Conservation (phyloP, 192 early-diverging fungal species). For the Podila epicladia region DNA sequence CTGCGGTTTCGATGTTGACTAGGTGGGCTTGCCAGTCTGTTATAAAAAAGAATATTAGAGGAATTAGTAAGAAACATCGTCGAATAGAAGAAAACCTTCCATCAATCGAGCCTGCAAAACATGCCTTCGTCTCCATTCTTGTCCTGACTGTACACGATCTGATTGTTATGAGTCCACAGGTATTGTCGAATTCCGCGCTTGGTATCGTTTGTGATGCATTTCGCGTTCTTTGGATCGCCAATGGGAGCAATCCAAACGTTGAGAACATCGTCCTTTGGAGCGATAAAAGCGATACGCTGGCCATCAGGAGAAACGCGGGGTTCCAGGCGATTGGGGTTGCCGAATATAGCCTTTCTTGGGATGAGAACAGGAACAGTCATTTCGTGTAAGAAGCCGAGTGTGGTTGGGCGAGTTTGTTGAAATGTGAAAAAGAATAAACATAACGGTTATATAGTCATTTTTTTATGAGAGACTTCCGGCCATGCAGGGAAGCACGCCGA, state of each 20-base stretch:
- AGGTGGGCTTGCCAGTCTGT: conserved; percentile 16
- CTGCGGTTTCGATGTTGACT: conserved; percentile 8
- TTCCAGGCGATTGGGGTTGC: conserved; percentile 9
- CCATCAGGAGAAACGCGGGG: conserved; percentile 16
- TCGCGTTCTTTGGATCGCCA: conserved; percentile 22
- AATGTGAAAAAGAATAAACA: not conserved
- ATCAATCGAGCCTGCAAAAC: not conserved
- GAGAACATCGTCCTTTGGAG: conserved; percentile 42
- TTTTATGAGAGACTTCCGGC: too few species aligned
- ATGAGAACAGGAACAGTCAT: conserved; percentile 10
- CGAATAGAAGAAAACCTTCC: not conserved
- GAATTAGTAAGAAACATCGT: not conserved
- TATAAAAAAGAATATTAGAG: not conserved
- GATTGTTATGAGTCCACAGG: conserved; percentile 42
- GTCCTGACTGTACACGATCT: conserved; percentile 39
- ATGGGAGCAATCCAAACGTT: conserved; percentile 36
- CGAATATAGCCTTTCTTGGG: conserved; percentile 23
- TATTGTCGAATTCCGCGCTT: conserved; percentile 31
- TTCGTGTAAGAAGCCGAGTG: not conserved
- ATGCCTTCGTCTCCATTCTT: conserved; percentile 52
- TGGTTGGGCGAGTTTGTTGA: conserved; percentile 5
- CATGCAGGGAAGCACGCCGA: too few species aligned
- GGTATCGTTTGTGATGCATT: conserved; percentile 39
- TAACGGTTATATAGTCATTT: too few species aligned
- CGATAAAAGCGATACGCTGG: conserved; percentile 29